Evolutionary conservation across 2,329 filamentous ascomycete species (phyloP).

Genomic region (Fragosphaeria purpurea): DNA sequence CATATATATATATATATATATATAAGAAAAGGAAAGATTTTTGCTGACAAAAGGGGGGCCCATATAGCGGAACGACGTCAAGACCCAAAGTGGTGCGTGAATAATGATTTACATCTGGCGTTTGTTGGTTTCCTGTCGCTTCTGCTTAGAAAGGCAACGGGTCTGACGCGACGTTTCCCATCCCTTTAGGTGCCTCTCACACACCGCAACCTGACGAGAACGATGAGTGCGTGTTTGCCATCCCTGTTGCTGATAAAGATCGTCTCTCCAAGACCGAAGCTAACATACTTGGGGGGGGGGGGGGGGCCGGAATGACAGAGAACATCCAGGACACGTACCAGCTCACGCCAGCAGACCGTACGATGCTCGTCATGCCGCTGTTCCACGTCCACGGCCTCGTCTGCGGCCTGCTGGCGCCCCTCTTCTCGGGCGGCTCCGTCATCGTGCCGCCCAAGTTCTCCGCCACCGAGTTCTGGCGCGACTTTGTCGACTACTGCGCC

Average conservation of each 20-base stretch:
- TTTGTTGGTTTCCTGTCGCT: background rate
- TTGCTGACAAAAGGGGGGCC: too few relatives aligned
- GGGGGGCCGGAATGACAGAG: constrained; percentile 25
- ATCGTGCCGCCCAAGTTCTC: constrained; percentile 74
- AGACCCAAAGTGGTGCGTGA: constrained; percentile 65
- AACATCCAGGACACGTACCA: constrained; percentile 74
- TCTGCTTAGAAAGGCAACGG: too few relatives aligned
- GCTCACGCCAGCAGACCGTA: constrained; percentile 60
- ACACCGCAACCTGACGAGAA: constrained; percentile 69
- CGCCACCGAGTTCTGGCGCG: constrained; percentile 70
- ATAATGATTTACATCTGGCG: background rate
- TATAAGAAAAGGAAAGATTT: too few relatives aligned
- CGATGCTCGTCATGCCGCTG: constrained; percentile 80
- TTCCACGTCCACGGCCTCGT: constrained; percentile 88
- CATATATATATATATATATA: too few relatives aligned
- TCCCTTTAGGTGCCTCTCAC: constrained; percentile 57
- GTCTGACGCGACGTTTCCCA: background rate
- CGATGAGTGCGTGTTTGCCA: constrained; percentile 50
- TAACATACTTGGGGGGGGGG: too few relatives aligned
- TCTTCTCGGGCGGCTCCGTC: constrained; percentile 67
- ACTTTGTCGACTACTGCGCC: constrained; percentile 63
- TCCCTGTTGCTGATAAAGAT: background rate
- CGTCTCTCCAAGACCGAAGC: too few relatives aligned
- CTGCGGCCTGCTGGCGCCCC: constrained; percentile 68
- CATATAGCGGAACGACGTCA: constrained; percentile 62